Evolutionary conservation across 2,329 filamentous ascomycete genomes (phyloP).

Genomic region (Plectosphaerella cucumerina): DNA sequence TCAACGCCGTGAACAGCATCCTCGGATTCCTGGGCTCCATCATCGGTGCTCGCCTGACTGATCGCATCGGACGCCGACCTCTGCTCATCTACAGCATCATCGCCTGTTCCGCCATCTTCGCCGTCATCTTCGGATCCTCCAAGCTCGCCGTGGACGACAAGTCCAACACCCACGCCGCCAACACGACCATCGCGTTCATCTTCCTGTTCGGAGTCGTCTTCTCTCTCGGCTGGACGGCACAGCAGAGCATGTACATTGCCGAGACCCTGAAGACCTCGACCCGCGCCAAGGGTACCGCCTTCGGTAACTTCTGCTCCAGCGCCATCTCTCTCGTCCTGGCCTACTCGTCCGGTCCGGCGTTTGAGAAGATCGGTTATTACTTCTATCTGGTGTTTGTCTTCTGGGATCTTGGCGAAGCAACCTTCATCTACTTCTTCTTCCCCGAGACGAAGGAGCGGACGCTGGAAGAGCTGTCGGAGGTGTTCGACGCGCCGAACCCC

Average conservation of each 20-base stretch:
- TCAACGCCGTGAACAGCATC: constrained; percentile 50
- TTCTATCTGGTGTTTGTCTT: constrained; percentile 42
- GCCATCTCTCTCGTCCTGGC: constrained; percentile 34
- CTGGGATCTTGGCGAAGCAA: constrained; percentile 38
- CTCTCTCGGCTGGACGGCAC: constrained; percentile 46
- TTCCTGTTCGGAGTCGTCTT: constrained; percentile 50
- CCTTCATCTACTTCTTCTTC: constrained; percentile 45
- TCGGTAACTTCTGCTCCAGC: constrained; percentile 36
- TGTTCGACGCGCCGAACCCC: constrained; percentile 40
- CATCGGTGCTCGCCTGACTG: constrained; percentile 51
- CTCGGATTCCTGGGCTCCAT: constrained; percentile 46
- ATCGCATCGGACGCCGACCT: constrained; percentile 53
- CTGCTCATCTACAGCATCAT: constrained; percentile 43
- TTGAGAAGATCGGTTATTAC: constrained; percentile 37
- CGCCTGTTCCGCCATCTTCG: constrained; percentile 42
- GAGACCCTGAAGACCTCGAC: constrained; percentile 40
- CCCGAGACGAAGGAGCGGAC: constrained; percentile 41
- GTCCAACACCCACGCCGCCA: constrained; percentile 30
- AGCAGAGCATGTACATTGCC: constrained; percentile 45
- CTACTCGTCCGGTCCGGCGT: constrained; percentile 38
- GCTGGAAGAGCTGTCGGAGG: constrained; percentile 48
- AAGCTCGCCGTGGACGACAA: constrained; percentile 34
- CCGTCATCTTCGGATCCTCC: constrained; percentile 43
- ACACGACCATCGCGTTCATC: constrained; percentile 44
- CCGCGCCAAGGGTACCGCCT: constrained; percentile 38